Conservation (phyloP, 768 basidiomycete species). For the Mycena leptocephala region DNA sequence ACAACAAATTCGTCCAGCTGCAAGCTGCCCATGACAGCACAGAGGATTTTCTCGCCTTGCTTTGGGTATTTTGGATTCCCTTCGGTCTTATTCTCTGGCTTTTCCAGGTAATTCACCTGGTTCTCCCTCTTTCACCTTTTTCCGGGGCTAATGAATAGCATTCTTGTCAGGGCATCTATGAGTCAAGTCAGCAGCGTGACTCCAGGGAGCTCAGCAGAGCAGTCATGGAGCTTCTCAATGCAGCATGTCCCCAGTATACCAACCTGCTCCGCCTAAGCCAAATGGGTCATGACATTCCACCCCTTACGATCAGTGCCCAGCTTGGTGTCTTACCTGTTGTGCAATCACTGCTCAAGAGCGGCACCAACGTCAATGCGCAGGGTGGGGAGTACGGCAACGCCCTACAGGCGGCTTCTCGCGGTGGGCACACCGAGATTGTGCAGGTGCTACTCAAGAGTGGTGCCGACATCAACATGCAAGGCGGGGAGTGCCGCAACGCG, state of each 20-base stretch:
- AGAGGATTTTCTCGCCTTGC: neutral
- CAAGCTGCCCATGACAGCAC: neutral
- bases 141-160: neutral
- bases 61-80: neutral
- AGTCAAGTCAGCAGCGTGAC: neutral
- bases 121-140: slow-evolving; percentile 2
- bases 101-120: neutral
- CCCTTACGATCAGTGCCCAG: neutral
- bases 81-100: neutral
- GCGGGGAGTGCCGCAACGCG: neutral
- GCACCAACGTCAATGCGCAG: too few species aligned
- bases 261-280: neutral
- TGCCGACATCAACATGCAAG: neutral
- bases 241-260: neutral
- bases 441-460: neutral
- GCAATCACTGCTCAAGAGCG: too few species aligned
- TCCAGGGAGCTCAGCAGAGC: neutral
- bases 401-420: too few species aligned
- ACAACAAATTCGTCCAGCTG: neutral
- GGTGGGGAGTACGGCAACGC: too few species aligned
- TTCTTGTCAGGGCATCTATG: neutral
- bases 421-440: too few species aligned
- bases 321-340: neutral
- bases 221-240: neutral
- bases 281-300: neutral